Percentiles rank a stretch among this genome's conserved stretches.
Conservation (phyloP, 306 rosid species). For the Quercus agrifolia region DNA sequence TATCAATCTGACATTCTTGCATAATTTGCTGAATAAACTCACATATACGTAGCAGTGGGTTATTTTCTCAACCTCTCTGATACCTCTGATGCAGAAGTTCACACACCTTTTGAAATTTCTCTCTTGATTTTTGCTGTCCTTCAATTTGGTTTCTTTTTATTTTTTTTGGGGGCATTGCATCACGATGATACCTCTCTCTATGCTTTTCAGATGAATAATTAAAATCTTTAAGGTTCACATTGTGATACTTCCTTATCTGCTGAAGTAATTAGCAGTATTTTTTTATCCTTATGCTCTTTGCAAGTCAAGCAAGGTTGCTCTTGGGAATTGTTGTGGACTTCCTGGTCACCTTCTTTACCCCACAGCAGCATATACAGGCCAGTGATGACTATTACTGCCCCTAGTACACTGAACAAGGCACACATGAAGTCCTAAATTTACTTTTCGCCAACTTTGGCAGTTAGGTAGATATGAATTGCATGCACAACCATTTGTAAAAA, state of each 20-base stretch:
- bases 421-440: not conserved
- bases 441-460: not conserved
- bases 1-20: not conserved
- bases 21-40: not conserved
- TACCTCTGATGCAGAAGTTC: not conserved
- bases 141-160: not conserved
- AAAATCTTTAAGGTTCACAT: not conserved
- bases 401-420: slow-evolving; percentile 56
- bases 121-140: not conserved
- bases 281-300: slow-evolving; percentile 19
- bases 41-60: too few relatives aligned
- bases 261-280: not conserved
- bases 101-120: not conserved
- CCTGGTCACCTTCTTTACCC: slow-evolving; percentile 71
- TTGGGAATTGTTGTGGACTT: slow-evolving; percentile 28
- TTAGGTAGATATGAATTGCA: too few relatives aligned
- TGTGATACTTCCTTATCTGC: not conserved
- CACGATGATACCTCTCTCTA: not conserved
- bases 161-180: not conserved
- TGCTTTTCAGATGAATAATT: not conserved
- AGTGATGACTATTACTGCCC: slow-evolving; percentile 54
- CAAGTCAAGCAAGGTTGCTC: slow-evolving; percentile 14
- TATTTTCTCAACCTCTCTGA: not conserved
- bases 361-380: slow-evolving; percentile 73
- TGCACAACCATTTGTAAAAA: too few relatives aligned